Percentiles rank a stretch among this genome's conserved stretches.
phyloP scores from a whole-genome alignment of 306 rosid species.

The Trifolium fragiferum region DNA sequence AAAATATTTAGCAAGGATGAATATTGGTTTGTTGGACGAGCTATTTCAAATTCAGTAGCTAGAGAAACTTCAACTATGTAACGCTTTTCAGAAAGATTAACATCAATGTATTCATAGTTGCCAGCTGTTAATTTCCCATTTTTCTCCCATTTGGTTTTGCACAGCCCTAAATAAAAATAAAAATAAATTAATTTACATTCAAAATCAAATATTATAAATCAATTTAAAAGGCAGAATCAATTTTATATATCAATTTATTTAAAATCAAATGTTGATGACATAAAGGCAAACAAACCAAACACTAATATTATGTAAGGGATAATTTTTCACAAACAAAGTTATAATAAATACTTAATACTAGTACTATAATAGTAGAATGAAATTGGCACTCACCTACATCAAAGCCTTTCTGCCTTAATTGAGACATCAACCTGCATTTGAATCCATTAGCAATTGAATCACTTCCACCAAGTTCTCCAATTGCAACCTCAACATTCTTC shows the following conservation, averaged over 20 bases:
- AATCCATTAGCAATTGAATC: conserved; percentile 45
- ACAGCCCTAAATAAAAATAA: conserved; percentile 50
- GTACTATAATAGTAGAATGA: too few species aligned
- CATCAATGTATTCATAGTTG: conserved; percentile 71
- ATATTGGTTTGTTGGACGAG: conserved; percentile 71
- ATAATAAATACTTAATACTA: too few species aligned
- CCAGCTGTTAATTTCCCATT: conserved; percentile 62
- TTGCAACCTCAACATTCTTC: conserved; percentile 52
- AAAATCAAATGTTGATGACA: too few species aligned
- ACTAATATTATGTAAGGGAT: too few species aligned
- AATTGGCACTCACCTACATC: conserved; percentile 74
- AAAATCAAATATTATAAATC: too few species aligned
- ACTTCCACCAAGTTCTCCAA: conserved; percentile 29
- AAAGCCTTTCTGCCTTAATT: conserved; percentile 64
- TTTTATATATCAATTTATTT: too few species aligned
- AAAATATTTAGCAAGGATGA: conserved; percentile 55
- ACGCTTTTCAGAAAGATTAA: conserved; percentile 54
- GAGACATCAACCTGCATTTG: conserved; percentile 72
- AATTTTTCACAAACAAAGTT: too few species aligned
- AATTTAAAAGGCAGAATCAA: too few species aligned
- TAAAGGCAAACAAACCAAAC: too few species aligned
- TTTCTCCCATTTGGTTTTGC: conserved; percentile 86
- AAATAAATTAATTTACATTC: background rate
- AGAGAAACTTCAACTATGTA: conserved; percentile 68
- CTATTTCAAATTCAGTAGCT: conserved; percentile 65